These are phyloP conservation scores for Suhomyces sp. DNA, from an alignment of 805 yeast species.

Conservation along the genomic window DNA sequence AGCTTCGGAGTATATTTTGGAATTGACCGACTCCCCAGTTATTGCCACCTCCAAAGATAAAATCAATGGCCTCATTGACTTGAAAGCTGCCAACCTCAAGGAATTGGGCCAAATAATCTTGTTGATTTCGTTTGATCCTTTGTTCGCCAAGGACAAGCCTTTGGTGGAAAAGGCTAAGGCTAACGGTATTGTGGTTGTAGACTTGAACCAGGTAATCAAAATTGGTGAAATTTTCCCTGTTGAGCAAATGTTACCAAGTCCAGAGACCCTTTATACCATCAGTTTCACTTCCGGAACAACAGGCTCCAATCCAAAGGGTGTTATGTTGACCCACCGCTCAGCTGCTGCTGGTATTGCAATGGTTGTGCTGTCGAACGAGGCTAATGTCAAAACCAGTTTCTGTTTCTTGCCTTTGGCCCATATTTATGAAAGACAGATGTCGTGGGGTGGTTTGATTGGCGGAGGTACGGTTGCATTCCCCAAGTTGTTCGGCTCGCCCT, in stretches of 20 bases:
- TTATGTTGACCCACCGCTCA: slow-evolving; percentile 17
- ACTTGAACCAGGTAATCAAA: slow-evolving; percentile 19
- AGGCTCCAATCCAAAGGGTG: slow-evolving; percentile 27
- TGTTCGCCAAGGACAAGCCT: slow-evolving; percentile 48
- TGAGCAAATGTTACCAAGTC: slow-evolving; percentile 13
- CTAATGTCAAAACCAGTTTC: slow-evolving; percentile 9
- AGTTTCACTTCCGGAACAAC: slow-evolving; percentile 29
- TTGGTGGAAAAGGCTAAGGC: slow-evolving; percentile 42
- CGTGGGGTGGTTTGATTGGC: slow-evolving; percentile 18
- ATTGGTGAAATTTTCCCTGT: slow-evolving; percentile 22
- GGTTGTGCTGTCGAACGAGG: slow-evolving; percentile 9
- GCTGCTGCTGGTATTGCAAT: slow-evolving; percentile 19
- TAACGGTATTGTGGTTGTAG: slow-evolving; percentile 17
- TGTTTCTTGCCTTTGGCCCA: slow-evolving; percentile 38
- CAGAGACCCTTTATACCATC: slow-evolving; percentile 21
- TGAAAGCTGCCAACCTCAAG: slow-evolving; percentile 34
- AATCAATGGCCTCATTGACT: slow-evolving; percentile 44
- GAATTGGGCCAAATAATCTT: slow-evolving; percentile 44
- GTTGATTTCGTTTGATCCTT: slow-evolving; percentile 54
- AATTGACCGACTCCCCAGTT: slow-evolving; percentile 38
- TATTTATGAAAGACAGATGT: slow-evolving; percentile 31
- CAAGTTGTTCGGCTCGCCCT: slow-evolving; percentile 19
- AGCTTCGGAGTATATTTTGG: slow-evolving; percentile 32
- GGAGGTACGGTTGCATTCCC: slow-evolving; percentile 29
- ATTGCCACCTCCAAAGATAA: slow-evolving; percentile 54